These are phyloP conservation scores for Porcisia hertigi DNA, from an alignment of 208 protist genomes.

Conservation along the genomic window DNA sequence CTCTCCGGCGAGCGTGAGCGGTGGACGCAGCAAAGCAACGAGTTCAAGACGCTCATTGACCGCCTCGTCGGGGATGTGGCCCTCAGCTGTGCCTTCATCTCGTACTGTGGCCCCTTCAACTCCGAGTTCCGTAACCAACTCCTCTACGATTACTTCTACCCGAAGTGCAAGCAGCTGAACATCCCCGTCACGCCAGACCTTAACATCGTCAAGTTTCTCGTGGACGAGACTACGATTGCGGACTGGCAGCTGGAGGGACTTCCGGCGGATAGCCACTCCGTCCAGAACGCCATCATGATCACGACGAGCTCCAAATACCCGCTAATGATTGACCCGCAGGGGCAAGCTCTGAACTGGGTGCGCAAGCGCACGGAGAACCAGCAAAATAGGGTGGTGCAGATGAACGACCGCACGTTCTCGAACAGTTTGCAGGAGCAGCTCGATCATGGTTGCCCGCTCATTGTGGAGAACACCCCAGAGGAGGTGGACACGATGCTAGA, in stretches of 20 bases:
- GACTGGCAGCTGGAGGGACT: constrained; percentile 98
- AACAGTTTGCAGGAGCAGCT: constrained; percentile 95
- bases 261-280: constrained; percentile 98
- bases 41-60: constrained; percentile 95
- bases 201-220: constrained; percentile 96
- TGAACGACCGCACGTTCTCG: constrained; percentile 94
- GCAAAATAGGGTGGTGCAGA: constrained; percentile 89
- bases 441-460: constrained; percentile 82
- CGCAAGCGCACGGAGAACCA: constrained; percentile 84
- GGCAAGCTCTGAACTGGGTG: constrained; percentile 97
- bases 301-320: constrained; percentile 96
- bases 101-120: constrained; percentile 99
- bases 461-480: constrained; percentile 98
- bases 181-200: constrained; percentile 94
- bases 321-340: constrained; percentile 98
- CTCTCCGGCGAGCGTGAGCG: constrained; percentile 97
- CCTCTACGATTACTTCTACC: constrained; percentile 93
- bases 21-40: constrained; percentile 96
- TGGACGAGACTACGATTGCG: constrained; percentile 95
- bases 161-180: constrained; percentile 90
- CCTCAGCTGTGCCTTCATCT: constrained; percentile 97
- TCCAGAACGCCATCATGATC: constrained; percentile 99
- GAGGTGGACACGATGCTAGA: constrained; percentile 98
- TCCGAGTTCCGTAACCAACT: constrained; percentile 95
- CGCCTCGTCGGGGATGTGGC: constrained; percentile 97